Evolutionary conservation across 1,284 basidiomycete genomes (phyloP).

Genomic region (Amylostereum areolatum): DNA sequence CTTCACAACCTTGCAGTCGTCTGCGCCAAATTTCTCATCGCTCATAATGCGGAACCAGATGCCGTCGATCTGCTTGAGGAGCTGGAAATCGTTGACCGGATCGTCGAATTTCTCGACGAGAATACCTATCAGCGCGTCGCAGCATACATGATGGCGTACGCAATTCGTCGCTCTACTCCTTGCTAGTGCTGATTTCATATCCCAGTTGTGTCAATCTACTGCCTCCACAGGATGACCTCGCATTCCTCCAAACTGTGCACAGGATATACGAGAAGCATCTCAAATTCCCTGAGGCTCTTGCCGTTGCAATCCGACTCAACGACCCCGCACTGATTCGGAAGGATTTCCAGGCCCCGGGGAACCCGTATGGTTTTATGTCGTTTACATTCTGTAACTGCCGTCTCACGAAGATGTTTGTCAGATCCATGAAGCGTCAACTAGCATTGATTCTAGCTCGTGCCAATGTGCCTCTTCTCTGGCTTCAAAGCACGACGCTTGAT

Average conservation of each 20-base stretch:
- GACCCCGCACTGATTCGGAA: slow-evolving; percentile 77
- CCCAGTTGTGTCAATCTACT: slow-evolving; percentile 85
- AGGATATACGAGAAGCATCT: slow-evolving; percentile 85
- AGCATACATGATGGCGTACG: slow-evolving; percentile 93
- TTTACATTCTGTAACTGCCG: slow-evolving; percentile 4
- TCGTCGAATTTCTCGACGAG: slow-evolving; percentile 75
- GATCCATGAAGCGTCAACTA: slow-evolving; percentile 92
- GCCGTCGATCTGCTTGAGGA: slow-evolving; percentile 96
- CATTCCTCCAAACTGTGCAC: slow-evolving; percentile 89
- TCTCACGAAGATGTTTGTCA: slow-evolving; percentile 19
- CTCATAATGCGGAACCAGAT: slow-evolving; percentile 97
- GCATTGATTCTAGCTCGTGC: slow-evolving; percentile 92
- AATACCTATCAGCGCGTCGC: slow-evolving; percentile 94
- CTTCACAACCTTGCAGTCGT: slow-evolving; percentile 76
- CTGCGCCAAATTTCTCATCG: slow-evolving; percentile 88
- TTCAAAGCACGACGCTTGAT: slow-evolving; percentile 59
- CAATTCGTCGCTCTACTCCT: slow-evolving; percentile 9
- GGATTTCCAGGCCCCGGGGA: slow-evolving; percentile 85
- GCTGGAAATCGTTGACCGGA: slow-evolving; percentile 83
- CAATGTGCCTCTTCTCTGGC: slow-evolving; percentile 89
- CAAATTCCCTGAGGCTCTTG: slow-evolving; percentile 89
- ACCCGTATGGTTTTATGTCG: slow-evolving; percentile 40
- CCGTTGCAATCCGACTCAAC: slow-evolving; percentile 82
- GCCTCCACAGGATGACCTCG: slow-evolving; percentile 88
- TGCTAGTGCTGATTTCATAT: slow-evolving; percentile 4